Conservation (phyloP, 495 filamentous ascomycete genomes). For the Trichodelitschia bisporula region DNA sequence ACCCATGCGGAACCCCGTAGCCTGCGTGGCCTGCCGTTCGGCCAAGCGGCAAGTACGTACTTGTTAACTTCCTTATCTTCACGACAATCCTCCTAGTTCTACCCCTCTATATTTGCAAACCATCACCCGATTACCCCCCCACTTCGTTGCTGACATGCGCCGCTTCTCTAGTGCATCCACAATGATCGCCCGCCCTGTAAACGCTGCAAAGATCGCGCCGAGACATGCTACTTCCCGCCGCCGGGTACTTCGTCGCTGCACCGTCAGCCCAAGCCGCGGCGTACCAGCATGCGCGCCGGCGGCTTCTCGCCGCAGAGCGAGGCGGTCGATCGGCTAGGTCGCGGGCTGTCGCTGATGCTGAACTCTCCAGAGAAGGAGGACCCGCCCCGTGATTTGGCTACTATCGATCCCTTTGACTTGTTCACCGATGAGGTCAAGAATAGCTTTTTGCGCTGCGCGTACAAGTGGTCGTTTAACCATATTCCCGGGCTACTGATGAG, state of each 20-base stretch:
- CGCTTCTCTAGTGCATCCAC: conserved; percentile 9
- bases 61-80: no score
- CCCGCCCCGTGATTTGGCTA: conserved; percentile 7
- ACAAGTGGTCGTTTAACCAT: conserved; percentile 14
- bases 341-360: neutral
- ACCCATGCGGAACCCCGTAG: conserved; percentile 13
- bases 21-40: conserved; percentile 10
- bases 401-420: conserved; percentile 9
- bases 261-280: conserved; percentile 9
- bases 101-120: no score
- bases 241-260: conserved; percentile 11
- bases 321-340: neutral
- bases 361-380: conserved; percentile 1
- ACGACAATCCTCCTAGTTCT: no score
- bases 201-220: conserved; percentile 8
- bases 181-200: conserved; percentile 12
- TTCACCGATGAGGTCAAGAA: conserved; percentile 14
- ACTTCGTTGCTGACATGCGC: no score
- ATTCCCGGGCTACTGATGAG: conserved; percentile 11
- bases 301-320: neutral
- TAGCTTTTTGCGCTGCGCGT: conserved; percentile 10
- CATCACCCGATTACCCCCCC: no score
- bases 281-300: neutral
- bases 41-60: conserved; percentile 12
- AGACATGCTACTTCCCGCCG: conserved; percentile 9